Conservation (phyloP, 108 stramenopile species). For the Fistulifera solaris region DNA sequence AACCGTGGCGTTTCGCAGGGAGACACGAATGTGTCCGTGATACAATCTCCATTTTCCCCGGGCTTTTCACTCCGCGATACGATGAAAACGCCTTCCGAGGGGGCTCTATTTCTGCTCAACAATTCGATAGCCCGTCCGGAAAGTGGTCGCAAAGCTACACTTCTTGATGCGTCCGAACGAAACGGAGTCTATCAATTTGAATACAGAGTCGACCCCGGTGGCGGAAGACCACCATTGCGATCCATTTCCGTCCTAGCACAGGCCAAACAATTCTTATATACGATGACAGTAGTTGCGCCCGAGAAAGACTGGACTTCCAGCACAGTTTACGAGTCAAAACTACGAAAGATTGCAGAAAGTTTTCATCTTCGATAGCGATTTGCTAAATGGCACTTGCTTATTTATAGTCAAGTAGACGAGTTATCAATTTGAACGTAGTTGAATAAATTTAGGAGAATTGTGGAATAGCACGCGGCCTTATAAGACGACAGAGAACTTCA, state of each 20-base stretch:
- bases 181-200: conserved; percentile 52
- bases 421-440: no score
- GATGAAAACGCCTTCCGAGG: conserved; percentile 40
- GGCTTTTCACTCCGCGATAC: conserved; percentile 46
- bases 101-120: conserved; percentile 42
- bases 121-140: conserved; percentile 50
- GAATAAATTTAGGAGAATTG: no score
- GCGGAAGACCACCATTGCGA: conserved; percentile 30
- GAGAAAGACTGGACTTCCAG: conserved; percentile 25
- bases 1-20: conserved; percentile 41
- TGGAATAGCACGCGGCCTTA: no score
- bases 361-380: conserved; percentile 26
- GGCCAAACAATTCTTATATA: conserved; percentile 24
- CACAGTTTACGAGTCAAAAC: conserved; percentile 17
- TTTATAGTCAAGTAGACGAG: no score
- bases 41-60: conserved; percentile 24
- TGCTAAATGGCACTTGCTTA: no score
- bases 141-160: conserved; percentile 35
- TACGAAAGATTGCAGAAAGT: conserved; percentile 50
- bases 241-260: conserved; percentile 57
- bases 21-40: conserved; percentile 69
- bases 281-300: conserved; percentile 64
- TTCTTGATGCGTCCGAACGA: conserved; percentile 40
- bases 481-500: no score
- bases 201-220: conserved; percentile 57